Evolutionary conservation across 1,284 basidiomycete genomes (phyloP).

Genomic region (Pseudomicrostroma phylloplanum): DNA sequence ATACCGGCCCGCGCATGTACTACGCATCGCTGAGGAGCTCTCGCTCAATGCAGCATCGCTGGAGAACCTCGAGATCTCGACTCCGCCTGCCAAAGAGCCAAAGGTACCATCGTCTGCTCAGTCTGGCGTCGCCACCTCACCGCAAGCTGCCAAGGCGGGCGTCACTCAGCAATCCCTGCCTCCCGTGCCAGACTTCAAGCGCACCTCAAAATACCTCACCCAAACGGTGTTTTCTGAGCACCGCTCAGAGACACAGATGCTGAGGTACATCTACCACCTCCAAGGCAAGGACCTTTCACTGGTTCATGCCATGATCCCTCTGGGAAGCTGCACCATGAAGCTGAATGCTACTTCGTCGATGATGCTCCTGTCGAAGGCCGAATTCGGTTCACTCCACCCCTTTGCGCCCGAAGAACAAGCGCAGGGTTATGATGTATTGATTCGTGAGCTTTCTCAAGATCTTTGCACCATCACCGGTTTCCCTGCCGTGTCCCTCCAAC

Average conservation of each 20-base stretch:
- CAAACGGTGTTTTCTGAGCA: slow-evolving; percentile 83
- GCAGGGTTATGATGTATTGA: slow-evolving; percentile 74
- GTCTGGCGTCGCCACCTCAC: slow-evolving; percentile 12
- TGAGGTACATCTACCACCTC: slow-evolving; percentile 80
- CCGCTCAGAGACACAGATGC: slow-evolving; percentile 95
- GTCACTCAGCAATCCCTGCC: slow-evolving; percentile 19
- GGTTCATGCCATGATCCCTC: slow-evolving; percentile 91
- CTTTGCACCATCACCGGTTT: slow-evolving; percentile 92
- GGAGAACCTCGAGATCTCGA: slow-evolving; percentile 30
- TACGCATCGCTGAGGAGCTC: slow-evolving; percentile 26
- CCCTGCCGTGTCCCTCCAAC: slow-evolving; percentile 86
- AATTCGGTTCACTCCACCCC: slow-evolving; percentile 82
- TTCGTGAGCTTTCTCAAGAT: slow-evolving; percentile 83
- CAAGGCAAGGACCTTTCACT: slow-evolving; percentile 91
- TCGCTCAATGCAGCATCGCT: slow-evolving; percentile 29
- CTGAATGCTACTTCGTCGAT: slow-evolving; percentile 65
- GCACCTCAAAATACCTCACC: slow-evolving; percentile 70
- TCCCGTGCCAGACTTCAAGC: slow-evolving; percentile 56
- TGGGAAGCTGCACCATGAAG: slow-evolving; percentile 64
- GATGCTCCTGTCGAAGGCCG: slow-evolving; percentile 89
- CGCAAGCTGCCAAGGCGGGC: slow-evolving; percentile 15
- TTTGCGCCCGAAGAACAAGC: slow-evolving; percentile 88
- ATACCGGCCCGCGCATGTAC: slow-evolving; percentile 34
- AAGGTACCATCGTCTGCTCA: slow-evolving; percentile 15
- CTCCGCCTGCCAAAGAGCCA: slow-evolving; percentile 10